Percentiles rank a stretch among this genome's conserved stretches.
Conservation (phyloP, 1,284 basidiomycete species). For the Leccinum pseudoinsigne region DNA sequence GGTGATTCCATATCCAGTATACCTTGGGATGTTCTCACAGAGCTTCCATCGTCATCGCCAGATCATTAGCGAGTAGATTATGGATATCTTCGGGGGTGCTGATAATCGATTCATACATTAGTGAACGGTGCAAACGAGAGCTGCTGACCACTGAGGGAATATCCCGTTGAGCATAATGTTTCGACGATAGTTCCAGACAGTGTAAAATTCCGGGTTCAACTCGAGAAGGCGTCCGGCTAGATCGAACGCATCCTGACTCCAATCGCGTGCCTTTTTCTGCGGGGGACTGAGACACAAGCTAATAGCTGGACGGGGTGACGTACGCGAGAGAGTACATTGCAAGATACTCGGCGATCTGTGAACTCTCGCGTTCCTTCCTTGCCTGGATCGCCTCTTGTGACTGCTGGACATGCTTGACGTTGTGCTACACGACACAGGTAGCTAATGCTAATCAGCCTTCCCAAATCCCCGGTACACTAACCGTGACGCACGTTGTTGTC, state of each 20-base stretch:
- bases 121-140: not conserved
- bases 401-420: constrained; percentile 70
- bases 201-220: constrained; percentile 89
- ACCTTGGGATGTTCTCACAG: constrained; percentile 88
- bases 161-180: constrained; percentile 72
- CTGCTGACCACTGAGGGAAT: constrained; percentile 60
- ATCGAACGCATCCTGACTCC: constrained; percentile 66
- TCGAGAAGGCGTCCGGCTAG: constrained; percentile 74
- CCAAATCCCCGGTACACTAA: no score
- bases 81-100: constrained; percentile 69
- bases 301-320: constrained; percentile 23
- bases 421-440: constrained; percentile 53
- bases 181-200: constrained; percentile 90
- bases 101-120: constrained; percentile 12
- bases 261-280: constrained; percentile 70
- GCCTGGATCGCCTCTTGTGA: constrained; percentile 65
- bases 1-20: constrained; percentile 97
- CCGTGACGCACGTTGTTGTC: no score
- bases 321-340: constrained; percentile 66
- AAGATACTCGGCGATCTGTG: constrained; percentile 76
- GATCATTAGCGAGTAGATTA: constrained; percentile 64
- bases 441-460: no score
- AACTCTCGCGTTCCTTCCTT: constrained; percentile 66
- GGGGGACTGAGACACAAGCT: constrained; percentile 6
- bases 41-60: constrained; percentile 78